Evolutionary conservation across 352 stramenopile species (phyloP).

Genomic region (Blastocystis sp.): DNA sequence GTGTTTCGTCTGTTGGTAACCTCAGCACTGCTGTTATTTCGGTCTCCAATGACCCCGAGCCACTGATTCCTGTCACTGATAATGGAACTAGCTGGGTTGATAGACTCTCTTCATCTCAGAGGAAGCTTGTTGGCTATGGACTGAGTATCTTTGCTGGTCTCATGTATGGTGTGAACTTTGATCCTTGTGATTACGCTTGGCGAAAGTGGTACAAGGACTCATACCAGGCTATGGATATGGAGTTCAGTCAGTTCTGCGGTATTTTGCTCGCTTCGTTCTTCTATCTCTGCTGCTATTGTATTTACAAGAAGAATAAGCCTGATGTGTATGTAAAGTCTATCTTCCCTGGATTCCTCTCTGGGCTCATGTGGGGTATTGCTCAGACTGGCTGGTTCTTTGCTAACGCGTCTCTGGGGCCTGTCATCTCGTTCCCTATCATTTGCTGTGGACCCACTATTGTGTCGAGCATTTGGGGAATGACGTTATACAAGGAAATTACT

Average conservation of each 20-base stretch:
- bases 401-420: conserved; percentile 38
- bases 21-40: conserved; percentile 38
- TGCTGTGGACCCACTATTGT: conserved; percentile 64
- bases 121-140: conserved; percentile 54
- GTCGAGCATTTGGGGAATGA: conserved; percentile 63
- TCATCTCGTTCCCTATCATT: conserved; percentile 64
- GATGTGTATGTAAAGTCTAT: conserved; percentile 64
- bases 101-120: conserved; percentile 51
- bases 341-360: conserved; percentile 63
- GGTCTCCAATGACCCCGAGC: background rate
- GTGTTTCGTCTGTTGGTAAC: conserved; percentile 63
- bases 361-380: conserved; percentile 64
- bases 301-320: conserved; percentile 64
- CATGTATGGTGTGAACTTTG: conserved; percentile 64
- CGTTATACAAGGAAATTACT: conserved; percentile 64
- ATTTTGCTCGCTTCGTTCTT: conserved; percentile 64
- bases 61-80: conserved; percentile 39
- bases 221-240: conserved; percentile 63
- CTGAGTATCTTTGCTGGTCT: conserved; percentile 62
- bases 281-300: conserved; percentile 64
- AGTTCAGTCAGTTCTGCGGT: conserved; percentile 65
- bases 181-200: conserved; percentile 58
- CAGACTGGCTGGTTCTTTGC: conserved; percentile 64
- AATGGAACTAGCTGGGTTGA: conserved; percentile 58
- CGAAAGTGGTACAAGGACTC: conserved; percentile 57